phyloP scores from a whole-genome alignment of 1,284 basidiomycete species.

The Pisolithus thermaeus region DNA sequence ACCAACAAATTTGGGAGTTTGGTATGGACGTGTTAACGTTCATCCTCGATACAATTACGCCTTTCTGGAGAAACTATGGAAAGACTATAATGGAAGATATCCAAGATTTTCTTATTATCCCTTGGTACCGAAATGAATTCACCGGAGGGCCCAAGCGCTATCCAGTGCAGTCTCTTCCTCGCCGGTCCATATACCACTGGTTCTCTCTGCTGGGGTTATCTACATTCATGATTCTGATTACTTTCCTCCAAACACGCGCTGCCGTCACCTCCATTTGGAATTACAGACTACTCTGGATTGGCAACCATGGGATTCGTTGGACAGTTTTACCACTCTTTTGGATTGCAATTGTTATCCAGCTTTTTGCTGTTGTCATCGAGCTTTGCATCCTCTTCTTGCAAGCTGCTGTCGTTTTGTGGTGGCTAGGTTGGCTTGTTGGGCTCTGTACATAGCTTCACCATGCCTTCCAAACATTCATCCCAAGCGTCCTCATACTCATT shows the following conservation, averaged over 20 bases:
- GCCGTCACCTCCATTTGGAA: slow-evolving; percentile 45
- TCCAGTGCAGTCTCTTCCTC: slow-evolving; percentile 50
- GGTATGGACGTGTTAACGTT: slow-evolving; percentile 69
- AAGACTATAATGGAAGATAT: slow-evolving; percentile 71
- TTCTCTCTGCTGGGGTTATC: slow-evolving; percentile 50
- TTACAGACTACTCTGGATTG: slow-evolving; percentile 50
- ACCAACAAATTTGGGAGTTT: slow-evolving; percentile 71
- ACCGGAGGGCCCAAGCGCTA: slow-evolving; percentile 69
- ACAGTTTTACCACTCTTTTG: slow-evolving; percentile 54
- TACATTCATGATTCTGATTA: slow-evolving; percentile 37
- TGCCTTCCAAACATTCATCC: neutral
- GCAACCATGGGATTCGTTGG: slow-evolving; percentile 54
- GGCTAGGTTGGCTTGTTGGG: slow-evolving; percentile 61
- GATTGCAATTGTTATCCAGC: slow-evolving; percentile 53
- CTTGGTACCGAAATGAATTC: slow-evolving; percentile 74
- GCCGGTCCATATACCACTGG: slow-evolving; percentile 63
- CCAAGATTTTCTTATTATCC: slow-evolving; percentile 72
- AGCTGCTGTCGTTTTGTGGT: slow-evolving; percentile 56
- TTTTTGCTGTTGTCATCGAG: slow-evolving; percentile 55
- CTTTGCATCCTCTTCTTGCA: slow-evolving; percentile 49
- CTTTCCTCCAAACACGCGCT: slow-evolving; percentile 48
- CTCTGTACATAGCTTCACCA: slow-evolving; percentile 34
- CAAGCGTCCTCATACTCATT: neutral
- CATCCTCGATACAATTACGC: slow-evolving; percentile 64
- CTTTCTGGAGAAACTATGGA: slow-evolving; percentile 73